phyloP scores from a whole-genome alignment of 2,329 filamentous ascomycete species.

The Alternaria triticimaculans region DNA sequence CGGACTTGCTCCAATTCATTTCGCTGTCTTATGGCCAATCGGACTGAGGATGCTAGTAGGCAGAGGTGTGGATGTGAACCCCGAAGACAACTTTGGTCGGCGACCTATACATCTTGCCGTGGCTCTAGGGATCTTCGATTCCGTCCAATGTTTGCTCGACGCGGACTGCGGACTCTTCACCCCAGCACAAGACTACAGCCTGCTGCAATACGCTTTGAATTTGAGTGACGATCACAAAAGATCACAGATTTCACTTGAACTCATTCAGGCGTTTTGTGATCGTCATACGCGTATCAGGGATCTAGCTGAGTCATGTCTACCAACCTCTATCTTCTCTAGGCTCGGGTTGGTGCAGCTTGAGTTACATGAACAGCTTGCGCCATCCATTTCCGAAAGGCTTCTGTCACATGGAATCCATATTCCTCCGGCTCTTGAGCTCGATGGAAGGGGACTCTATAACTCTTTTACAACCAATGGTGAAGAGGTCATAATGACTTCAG shows the following conservation, averaged over 20 bases:
- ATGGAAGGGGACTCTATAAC: background rate
- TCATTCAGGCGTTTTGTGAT: background rate
- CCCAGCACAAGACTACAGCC: background rate
- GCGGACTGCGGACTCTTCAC: background rate
- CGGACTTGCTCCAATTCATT: background rate
- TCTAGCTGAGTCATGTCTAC: background rate
- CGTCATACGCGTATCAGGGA: background rate
- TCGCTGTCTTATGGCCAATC: background rate
- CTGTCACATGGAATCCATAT: background rate
- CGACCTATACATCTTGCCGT: background rate
- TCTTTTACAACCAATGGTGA: too few relatives aligned
- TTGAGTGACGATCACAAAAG: fast-evolving
- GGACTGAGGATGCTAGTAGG: background rate
- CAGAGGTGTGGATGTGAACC: background rate
- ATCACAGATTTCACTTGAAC: too few relatives aligned
- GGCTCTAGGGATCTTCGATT: background rate
- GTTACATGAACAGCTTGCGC: background rate
- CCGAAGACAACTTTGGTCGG: background rate
- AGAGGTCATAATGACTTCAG: too few relatives aligned
- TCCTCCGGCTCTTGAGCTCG: background rate
- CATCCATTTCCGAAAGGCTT: background rate
- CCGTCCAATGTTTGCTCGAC: background rate
- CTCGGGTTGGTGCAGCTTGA: too few relatives aligned
- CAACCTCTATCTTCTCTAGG: too few relatives aligned
- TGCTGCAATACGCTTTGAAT: background rate